Evolutionary conservation across 495 filamentous ascomycete species (phyloP), one percentile per base, ranked within the genome.

Genomic region (Daldinia bambusicola): DNA sequence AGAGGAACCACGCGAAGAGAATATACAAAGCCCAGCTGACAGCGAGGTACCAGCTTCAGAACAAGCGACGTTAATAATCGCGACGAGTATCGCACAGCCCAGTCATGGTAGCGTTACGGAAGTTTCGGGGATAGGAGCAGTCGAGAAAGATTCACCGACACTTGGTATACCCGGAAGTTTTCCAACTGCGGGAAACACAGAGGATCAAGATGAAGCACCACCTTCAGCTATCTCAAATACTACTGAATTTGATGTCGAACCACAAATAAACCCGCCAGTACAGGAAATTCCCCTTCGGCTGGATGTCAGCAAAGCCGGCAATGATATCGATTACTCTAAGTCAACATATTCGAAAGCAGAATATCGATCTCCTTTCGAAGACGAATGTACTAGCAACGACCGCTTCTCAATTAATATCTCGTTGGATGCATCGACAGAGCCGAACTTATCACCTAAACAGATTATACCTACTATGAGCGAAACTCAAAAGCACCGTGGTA

Each of bases 161-260:
- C 79, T 95, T 26, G 92, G 92, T 12, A 86, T 90, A 55, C 87
- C 89, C 10, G 86, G 85, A 37, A 84, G 83, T 48, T 88, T 89
- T 59, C 80, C 84, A 20, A 64, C 71, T 51, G 43, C 30, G 6
- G 70, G 62, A 51, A 66, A 34, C 48, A 6, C 48, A 32, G 56
- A 76, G 34, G 73, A 80, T 50, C 79, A 82, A 56, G 79, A 83
- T 38, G 81, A 85, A 55, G 71, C 77, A 0, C 86, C 86, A 12
- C 77, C 77, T 43, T 87, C 84, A 13, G 82, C 85, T 6, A 70
- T 85, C 16, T 86, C 91, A 9, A 87, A 85, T 53, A 84, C 84
- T n/a, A 92, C 89, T 6, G 84, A 88, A 65, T 91, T 93, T 70
- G 91, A 93, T 62, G 84, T 83, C 34, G 91, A 93, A 56, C 87